Conservation (phyloP, 129 eudicot genomes). For the Flaveria ramosissima region DNA sequence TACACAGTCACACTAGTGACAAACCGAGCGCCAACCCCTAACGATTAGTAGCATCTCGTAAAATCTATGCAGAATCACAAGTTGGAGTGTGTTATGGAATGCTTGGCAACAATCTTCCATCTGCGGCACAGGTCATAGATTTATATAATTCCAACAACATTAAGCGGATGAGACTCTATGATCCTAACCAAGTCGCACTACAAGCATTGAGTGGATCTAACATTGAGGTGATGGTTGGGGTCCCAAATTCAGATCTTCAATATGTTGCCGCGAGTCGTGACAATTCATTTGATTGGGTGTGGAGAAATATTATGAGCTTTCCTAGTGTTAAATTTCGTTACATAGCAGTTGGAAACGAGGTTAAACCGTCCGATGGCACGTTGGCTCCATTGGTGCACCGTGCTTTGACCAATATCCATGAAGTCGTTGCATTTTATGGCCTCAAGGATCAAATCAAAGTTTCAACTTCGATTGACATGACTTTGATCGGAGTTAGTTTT, state of each 20-base stretch:
- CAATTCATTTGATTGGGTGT: slow-evolving; percentile 59
- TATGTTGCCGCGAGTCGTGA: slow-evolving; percentile 45
- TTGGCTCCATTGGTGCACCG: slow-evolving; percentile 47
- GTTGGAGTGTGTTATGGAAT: slow-evolving; percentile 44
- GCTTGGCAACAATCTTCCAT: slow-evolving; percentile 48
- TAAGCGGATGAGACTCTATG: slow-evolving; percentile 41
- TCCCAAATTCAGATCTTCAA: slow-evolving; percentile 37
- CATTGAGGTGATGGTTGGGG: slow-evolving; percentile 36
- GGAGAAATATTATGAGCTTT: slow-evolving; percentile 41
- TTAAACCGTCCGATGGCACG: slow-evolving; percentile 40
- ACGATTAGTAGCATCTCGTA: no score
- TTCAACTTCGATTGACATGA: slow-evolving; percentile 39
- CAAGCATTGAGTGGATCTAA: slow-evolving; percentile 41
- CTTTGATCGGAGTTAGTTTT: slow-evolving; percentile 30
- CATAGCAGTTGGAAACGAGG: slow-evolving; percentile 70
- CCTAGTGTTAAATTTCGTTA: slow-evolving; percentile 44
- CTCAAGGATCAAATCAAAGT: slow-evolving; percentile 44
- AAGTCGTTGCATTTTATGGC: slow-evolving; percentile 44
- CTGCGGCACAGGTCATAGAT: slow-evolving; percentile 31
- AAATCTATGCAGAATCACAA: slow-evolving; percentile 31
- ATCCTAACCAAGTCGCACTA: slow-evolving; percentile 44
- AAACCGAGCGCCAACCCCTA: no score
- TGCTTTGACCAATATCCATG: slow-evolving; percentile 45
- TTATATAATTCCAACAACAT: slow-evolving; percentile 35
- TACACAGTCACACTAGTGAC: no score